phyloP scores from a whole-genome alignment of 306 rosid genomes.

The Pyrus communis region DNA sequence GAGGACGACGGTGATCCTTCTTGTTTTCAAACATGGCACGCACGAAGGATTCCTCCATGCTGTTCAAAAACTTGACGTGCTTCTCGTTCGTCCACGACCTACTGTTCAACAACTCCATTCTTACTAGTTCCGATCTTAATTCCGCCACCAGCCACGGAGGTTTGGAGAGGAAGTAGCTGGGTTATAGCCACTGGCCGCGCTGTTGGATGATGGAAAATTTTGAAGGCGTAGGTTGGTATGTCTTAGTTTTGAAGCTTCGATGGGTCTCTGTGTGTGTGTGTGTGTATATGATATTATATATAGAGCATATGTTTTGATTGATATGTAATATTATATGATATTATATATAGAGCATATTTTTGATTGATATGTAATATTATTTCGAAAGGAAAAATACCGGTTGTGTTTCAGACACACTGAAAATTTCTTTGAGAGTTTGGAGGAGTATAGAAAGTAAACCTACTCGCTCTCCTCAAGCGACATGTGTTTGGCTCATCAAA shows the following conservation, averaged over 20 bases:
- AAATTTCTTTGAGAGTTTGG: background rate
- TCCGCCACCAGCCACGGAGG: background rate
- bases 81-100: conserved; percentile 73
- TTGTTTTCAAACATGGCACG: conserved; percentile 46
- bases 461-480: background rate
- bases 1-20: background rate
- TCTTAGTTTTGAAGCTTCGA: background rate
- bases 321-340: background rate
- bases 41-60: conserved; percentile 80
- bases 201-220: background rate
- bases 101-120: conserved; percentile 18
- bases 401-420: too few species aligned
- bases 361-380: too few species aligned
- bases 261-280: too few species aligned
- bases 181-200: background rate
- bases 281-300: background rate
- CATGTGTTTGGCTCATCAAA: background rate
- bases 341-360: background rate
- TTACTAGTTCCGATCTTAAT: background rate
- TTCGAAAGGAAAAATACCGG: too few species aligned
- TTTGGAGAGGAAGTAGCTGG: background rate
- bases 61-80: conserved; percentile 56
- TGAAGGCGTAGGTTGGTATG: background rate
- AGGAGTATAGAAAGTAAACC: background rate
- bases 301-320: background rate